phyloP scores from a whole-genome alignment of 371 early-diverging fungal species.

The Lichtheimia ornata region DNA sequence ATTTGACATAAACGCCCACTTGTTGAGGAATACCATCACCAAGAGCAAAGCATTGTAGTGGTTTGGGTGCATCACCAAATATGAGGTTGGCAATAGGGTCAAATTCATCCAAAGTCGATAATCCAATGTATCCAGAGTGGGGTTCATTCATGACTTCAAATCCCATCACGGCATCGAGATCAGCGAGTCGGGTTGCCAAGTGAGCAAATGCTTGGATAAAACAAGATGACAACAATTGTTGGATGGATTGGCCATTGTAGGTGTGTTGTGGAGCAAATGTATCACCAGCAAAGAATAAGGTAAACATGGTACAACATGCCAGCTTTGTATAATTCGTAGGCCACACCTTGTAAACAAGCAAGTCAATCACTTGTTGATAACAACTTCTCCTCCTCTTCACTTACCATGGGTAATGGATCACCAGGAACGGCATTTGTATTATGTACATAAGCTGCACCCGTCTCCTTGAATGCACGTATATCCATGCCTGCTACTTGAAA shows the following conservation, averaged over 20 bases:
- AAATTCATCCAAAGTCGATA: slow-evolving; percentile 55
- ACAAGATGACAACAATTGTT: slow-evolving; percentile 54
- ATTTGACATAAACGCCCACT: slow-evolving; percentile 70
- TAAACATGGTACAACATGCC: slow-evolving; percentile 84
- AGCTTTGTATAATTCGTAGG: slow-evolving; percentile 82
- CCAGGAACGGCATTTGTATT: slow-evolving; percentile 65
- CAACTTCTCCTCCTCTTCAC: background rate
- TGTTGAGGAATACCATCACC: slow-evolving; percentile 66
- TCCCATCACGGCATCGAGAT: slow-evolving; percentile 68
- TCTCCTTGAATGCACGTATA: slow-evolving; percentile 65
- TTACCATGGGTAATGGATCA: slow-evolving; percentile 73
- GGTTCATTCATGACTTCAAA: slow-evolving; percentile 88
- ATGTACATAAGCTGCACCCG: slow-evolving; percentile 80
- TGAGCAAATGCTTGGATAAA: slow-evolving; percentile 59
- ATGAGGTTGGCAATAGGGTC: slow-evolving; percentile 69
- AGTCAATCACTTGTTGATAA: background rate
- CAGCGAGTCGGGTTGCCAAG: slow-evolving; percentile 57
- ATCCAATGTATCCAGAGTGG: slow-evolving; percentile 77
- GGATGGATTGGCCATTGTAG: slow-evolving; percentile 54
- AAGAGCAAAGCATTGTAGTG: slow-evolving; percentile 72
- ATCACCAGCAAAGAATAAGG: slow-evolving; percentile 81
- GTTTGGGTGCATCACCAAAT: slow-evolving; percentile 70
- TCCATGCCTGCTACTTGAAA: slow-evolving; percentile 73
- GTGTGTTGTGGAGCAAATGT: slow-evolving; percentile 68
- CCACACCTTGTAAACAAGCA: slow-evolving; percentile 54